Percentiles rank a stretch among this genome's conserved stretches.
phyloP scores from a whole-genome alignment of 2,329 filamentous ascomycete genomes.

The Diaporthe sp. region DNA sequence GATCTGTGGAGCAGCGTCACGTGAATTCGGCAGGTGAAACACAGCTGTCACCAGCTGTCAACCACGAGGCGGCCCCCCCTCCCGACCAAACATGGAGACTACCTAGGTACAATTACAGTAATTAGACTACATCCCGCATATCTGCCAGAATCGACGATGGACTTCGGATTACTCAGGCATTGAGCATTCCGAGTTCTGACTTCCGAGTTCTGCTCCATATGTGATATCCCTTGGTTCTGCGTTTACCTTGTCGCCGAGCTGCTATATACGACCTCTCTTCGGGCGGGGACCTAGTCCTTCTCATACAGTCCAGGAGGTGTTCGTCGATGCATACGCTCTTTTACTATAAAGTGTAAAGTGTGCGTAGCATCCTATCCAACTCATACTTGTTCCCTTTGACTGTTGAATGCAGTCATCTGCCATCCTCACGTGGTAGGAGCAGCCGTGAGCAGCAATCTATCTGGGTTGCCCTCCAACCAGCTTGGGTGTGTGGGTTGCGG shows the following conservation, averaged over 20 bases:
- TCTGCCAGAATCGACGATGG: not conserved
- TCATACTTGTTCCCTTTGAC: not conserved
- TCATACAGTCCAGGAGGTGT: not conserved
- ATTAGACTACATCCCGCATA: not conserved
- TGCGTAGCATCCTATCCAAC: not conserved
- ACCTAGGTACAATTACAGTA: not conserved
- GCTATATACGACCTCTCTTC: not conserved
- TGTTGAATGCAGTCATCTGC: not conserved
- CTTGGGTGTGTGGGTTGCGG: not conserved
- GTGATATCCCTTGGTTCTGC: not conserved
- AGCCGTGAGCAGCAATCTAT: not conserved
- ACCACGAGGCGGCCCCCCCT: no score
- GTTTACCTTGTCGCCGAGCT: not conserved
- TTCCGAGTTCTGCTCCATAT: not conserved
- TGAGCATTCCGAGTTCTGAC: not conserved
- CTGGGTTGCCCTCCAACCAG: not conserved
- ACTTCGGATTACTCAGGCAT: no score
- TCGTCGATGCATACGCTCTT: not conserved
- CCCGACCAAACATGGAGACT: no score
- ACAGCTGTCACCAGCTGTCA: constrained; percentile 7
- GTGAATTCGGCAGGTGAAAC: not conserved
- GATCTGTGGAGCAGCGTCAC: constrained; percentile 37
- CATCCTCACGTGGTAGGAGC: not conserved
- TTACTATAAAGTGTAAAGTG: no score
- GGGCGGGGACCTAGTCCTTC: no score